These are phyloP conservation scores for Pyrenochaeta sp. DNA, from an alignment of 2,329 filamentous ascomycete genomes.

Conservation along the genomic window DNA sequence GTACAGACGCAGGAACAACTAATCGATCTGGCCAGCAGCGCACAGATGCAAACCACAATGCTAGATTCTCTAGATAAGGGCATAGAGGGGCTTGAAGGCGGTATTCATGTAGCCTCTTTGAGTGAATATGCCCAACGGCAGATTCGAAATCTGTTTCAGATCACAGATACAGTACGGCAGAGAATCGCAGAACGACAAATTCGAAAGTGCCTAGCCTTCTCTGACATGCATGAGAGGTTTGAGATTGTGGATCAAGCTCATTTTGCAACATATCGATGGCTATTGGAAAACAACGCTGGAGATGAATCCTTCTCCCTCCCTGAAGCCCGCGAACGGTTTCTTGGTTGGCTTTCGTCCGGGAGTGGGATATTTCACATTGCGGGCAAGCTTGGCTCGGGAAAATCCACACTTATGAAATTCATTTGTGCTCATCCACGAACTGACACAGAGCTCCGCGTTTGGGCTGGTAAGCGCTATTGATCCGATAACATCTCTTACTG, in stretches of 20 bases:
- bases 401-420: conserved; percentile 45
- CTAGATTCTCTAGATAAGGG: background rate
- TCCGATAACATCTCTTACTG: conserved; percentile 6
- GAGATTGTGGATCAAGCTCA: conserved; percentile 7
- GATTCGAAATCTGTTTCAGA: background rate
- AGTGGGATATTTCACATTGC: conserved; percentile 16
- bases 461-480: background rate
- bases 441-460: background rate
- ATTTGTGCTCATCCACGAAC: conserved; percentile 19
- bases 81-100: background rate
- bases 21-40: background rate
- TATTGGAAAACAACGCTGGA: conserved; percentile 4
- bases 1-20: background rate
- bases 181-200: conserved; percentile 2
- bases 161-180: background rate
- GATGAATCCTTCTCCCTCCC: too few species aligned
- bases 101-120: background rate
- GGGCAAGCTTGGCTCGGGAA: conserved; percentile 46
- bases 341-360: conserved; percentile 9
- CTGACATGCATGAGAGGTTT: conserved; percentile 4
- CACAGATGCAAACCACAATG: background rate
- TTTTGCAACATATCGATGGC: conserved; percentile 12
- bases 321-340: background rate
- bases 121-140: background rate
- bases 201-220: background rate